These are phyloP conservation scores for Candida pseudoviswanathii DNA, from an alignment of 1,139 yeast genomes.

Conservation along the genomic window DNA sequence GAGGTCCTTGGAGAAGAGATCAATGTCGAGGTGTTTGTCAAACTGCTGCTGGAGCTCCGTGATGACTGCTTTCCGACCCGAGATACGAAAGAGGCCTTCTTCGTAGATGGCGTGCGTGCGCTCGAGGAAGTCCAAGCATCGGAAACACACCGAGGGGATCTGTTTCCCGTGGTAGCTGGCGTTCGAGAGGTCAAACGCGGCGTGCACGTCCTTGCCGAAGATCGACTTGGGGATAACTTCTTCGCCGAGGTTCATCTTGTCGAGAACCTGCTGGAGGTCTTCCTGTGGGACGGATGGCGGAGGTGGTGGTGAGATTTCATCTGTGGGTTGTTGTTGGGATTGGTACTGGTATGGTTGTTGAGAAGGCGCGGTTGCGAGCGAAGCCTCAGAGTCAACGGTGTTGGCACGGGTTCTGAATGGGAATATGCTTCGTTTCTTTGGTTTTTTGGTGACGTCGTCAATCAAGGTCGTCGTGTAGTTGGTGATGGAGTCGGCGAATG, in stretches of 20 bases:
- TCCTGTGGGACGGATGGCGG: slow-evolving; percentile 4
- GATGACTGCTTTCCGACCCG: slow-evolving; percentile 85
- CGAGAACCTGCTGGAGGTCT: slow-evolving; percentile 41
- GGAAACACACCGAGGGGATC: slow-evolving; percentile 76
- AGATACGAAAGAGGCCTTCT: slow-evolving; percentile 88
- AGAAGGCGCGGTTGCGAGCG: slow-evolving; percentile 1
- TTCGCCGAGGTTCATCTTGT: slow-evolving; percentile 43
- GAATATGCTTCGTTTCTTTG: slow-evolving; percentile 60
- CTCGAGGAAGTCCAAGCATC: slow-evolving; percentile 73
- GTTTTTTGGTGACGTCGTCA: slow-evolving; percentile 29
- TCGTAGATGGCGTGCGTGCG: slow-evolving; percentile 74
- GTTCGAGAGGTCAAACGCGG: slow-evolving; percentile 54
- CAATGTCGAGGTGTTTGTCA: slow-evolving; percentile 66
- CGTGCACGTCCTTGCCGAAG: slow-evolving; percentile 68
- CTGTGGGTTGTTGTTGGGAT: background rate
- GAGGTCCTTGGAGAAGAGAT: slow-evolving; percentile 48
- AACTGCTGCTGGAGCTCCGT: slow-evolving; percentile 72
- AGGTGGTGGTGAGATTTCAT: slow-evolving; percentile 5
- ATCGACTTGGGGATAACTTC: slow-evolving; percentile 40
- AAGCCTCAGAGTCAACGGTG: background rate
- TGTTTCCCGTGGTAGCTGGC: slow-evolving; percentile 43
- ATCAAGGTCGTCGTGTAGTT: slow-evolving; percentile 12
- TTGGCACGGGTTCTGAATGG: slow-evolving; percentile 47
- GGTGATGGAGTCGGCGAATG: slow-evolving; percentile 17
- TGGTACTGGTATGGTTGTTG: slow-evolving; percentile 1